A percentile compares a stretch with the other conserved stretches of the same genome.
phyloP scores from a whole-genome alignment of 495 filamentous ascomycete genomes.

The Hyaloscypha hepaticicola region DNA sequence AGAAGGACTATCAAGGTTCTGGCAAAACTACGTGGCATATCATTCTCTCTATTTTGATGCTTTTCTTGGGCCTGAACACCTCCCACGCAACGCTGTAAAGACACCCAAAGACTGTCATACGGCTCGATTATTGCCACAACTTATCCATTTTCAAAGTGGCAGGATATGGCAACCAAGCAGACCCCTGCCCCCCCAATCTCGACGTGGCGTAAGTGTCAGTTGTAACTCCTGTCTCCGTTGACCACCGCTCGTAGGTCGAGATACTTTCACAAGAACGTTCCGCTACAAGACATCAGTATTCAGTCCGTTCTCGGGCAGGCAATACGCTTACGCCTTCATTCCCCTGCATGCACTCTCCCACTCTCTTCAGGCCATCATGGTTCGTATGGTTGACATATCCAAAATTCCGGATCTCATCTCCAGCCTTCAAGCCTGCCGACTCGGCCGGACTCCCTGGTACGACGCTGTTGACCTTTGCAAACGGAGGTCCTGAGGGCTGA shows the following conservation, averaged over 20 bases:
- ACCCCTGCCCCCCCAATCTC: slow-evolving; percentile 85
- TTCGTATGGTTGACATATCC: slow-evolving; percentile 78
- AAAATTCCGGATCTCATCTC: slow-evolving; percentile 83
- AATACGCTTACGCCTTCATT: slow-evolving; percentile 74
- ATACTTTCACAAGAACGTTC: slow-evolving; percentile 68
- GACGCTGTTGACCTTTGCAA: slow-evolving; percentile 89
- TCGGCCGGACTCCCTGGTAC: slow-evolving; percentile 77
- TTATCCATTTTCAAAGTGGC: slow-evolving; percentile 49
- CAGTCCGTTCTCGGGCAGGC: slow-evolving; percentile 32
- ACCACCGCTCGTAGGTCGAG: slow-evolving; percentile 44
- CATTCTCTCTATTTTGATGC: not conserved
- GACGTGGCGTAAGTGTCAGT: slow-evolving; percentile 68
- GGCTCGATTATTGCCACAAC: not conserved
- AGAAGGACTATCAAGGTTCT: not conserved
- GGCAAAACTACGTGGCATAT: too few relatives aligned
- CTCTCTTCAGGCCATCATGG: slow-evolving; percentile 79
- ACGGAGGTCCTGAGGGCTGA: slow-evolving; percentile 61
- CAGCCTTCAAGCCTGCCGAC: slow-evolving; percentile 74
- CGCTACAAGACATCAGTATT: slow-evolving; percentile 46
- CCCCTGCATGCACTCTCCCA: slow-evolving; percentile 79
- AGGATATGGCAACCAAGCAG: slow-evolving; percentile 86
- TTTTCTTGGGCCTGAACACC: slow-evolving; percentile 13
- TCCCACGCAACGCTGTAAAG: slow-evolving; percentile 20
- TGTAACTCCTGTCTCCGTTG: slow-evolving; percentile 56
- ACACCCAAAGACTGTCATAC: not conserved